Evolutionary conservation across 148 eudicot species (phyloP).

Genomic region (Camellia japonica): DNA sequence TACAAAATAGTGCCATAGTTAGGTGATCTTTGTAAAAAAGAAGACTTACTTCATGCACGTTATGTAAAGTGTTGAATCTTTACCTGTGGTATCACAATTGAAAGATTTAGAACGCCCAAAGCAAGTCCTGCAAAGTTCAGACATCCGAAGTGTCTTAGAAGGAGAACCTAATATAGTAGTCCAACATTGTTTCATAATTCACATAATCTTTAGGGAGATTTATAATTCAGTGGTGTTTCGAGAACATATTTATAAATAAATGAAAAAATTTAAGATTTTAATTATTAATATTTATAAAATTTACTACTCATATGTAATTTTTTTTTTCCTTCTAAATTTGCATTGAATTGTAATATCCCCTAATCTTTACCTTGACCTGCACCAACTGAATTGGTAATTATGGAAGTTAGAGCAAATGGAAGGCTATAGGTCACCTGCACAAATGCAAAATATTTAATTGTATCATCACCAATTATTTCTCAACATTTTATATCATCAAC

Average conservation of each 20-base stretch:
- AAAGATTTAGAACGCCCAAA: constrained; percentile 8
- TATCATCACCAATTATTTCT: too few relatives aligned
- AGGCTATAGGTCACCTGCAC: constrained; percentile 9
- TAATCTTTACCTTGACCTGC: constrained; percentile 5
- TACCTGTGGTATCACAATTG: constrained; percentile 5
- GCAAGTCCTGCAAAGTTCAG: not conserved
- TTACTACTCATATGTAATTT: too few relatives aligned
- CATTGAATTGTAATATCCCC: too few relatives aligned
- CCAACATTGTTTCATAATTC: not conserved
- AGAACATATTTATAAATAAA: too few relatives aligned
- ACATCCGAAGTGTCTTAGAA: not conserved
- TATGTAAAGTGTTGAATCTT: not conserved
- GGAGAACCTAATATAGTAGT: not conserved
- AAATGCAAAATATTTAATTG: not conserved
- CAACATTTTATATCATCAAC: too few relatives aligned
- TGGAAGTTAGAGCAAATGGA: constrained; percentile 9
- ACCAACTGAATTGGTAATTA: not conserved
- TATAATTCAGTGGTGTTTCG: too few relatives aligned
- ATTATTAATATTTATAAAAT: too few relatives aligned
- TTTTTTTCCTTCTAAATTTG: too few relatives aligned
- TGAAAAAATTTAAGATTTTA: too few relatives aligned
- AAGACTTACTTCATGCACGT: too few relatives aligned
- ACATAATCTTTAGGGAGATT: not conserved
- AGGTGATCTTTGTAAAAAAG: too few relatives aligned
- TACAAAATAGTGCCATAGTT: too few relatives aligned